Evolutionary conservation across 1,284 basidiomycete species (phyloP).

Genomic region (Moniliophthora roreri): DNA sequence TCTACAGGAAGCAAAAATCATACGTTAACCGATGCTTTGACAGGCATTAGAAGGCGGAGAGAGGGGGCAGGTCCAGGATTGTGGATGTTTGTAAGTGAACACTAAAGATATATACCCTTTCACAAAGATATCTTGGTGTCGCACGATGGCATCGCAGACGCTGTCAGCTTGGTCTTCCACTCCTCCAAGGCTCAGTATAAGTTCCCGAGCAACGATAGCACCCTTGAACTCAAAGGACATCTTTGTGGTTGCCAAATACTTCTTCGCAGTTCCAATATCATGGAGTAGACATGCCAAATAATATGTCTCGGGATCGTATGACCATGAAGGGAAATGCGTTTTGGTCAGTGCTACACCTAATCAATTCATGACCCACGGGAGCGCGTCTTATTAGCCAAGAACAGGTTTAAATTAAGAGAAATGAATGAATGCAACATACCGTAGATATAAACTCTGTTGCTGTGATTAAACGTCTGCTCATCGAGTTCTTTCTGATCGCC

Average conservation of each 20-base stretch:
- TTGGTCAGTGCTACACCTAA: slow-evolving; percentile 44
- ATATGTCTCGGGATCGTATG: slow-evolving; percentile 50
- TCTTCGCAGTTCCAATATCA: slow-evolving; percentile 55
- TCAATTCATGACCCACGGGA: too few species aligned
- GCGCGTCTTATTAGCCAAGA: too few species aligned
- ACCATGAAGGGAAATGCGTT: slow-evolving; percentile 50
- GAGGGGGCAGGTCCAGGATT: neutral
- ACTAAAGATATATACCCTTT: slow-evolving; percentile 37
- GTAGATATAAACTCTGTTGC: slow-evolving; percentile 51
- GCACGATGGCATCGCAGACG: slow-evolving; percentile 56
- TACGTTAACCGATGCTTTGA: neutral
- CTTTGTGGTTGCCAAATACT: slow-evolving; percentile 49
- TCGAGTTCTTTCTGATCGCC: slow-evolving; percentile 42
- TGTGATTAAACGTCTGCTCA: slow-evolving; percentile 50
- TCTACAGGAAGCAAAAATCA: slow-evolving; percentile 20
- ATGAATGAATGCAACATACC: slow-evolving; percentile 25
- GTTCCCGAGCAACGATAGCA: slow-evolving; percentile 51
- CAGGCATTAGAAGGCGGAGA: neutral
- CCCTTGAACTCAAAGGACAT: slow-evolving; percentile 64
- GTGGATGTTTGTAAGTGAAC: neutral
- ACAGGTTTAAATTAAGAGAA: too few species aligned
- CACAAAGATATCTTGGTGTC: slow-evolving; percentile 60
- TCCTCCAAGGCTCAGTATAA: slow-evolving; percentile 44
- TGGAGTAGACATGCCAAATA: slow-evolving; percentile 53
- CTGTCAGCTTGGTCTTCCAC: slow-evolving; percentile 54